Evolutionary conservation across 2,329 filamentous ascomycete species (phyloP).

Genomic region (Didymosphaeria variabile): DNA sequence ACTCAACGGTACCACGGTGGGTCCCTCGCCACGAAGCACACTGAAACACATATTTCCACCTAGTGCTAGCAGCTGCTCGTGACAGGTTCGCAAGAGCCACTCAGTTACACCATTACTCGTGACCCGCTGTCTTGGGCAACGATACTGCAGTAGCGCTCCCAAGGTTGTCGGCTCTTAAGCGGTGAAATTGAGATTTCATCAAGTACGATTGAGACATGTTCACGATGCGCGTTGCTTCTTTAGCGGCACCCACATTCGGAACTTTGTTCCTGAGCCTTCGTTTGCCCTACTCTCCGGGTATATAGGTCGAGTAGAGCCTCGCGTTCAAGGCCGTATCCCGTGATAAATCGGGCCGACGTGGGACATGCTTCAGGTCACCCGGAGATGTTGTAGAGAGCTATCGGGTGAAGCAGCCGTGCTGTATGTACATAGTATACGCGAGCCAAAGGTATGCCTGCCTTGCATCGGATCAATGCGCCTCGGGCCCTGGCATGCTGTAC

Average conservation of each 20-base stretch:
- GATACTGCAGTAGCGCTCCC: not conserved
- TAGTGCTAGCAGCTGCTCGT: not conserved
- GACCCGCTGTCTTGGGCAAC: slow-evolving; percentile 2
- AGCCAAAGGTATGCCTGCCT: not conserved
- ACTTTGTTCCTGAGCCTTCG: not conserved
- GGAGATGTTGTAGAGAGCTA: not conserved
- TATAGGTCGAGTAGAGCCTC: not conserved
- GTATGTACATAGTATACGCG: not conserved
- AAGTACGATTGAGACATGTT: not conserved
- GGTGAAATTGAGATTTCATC: slow-evolving; percentile 6
- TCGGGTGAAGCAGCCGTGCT: not conserved
- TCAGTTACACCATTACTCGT: not conserved
- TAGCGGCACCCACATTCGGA: slow-evolving; percentile 9
- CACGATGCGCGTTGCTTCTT: not conserved
- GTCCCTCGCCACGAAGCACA: slow-evolving; percentile 4
- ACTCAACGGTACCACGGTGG: not conserved
- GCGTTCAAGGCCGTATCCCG: not conserved
- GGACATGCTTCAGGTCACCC: not conserved
- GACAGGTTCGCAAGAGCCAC: not conserved
- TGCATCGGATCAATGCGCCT: not conserved
- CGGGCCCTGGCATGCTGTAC: not conserved
- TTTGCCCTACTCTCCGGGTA: not conserved
- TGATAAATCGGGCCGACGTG: not conserved
- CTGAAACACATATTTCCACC: not conserved
- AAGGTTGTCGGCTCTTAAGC: not conserved